Evolutionary conservation across 2,329 filamentous ascomycete species (phyloP).

Genomic region (Colletotrichum eremochloae): DNA sequence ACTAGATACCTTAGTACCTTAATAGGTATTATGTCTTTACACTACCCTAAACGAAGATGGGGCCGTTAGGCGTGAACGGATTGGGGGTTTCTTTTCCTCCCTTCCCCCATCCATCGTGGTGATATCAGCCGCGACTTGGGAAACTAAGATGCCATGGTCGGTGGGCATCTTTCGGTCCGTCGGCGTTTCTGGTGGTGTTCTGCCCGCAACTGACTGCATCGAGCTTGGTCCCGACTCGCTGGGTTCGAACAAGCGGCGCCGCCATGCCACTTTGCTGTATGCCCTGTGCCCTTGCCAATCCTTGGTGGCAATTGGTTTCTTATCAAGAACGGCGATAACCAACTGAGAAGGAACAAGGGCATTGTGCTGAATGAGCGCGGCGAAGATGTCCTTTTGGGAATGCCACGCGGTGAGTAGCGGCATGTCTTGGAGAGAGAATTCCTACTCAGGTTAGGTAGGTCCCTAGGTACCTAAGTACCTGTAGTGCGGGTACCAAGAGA

Average conservation of each 20-base stretch:
- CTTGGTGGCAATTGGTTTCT: not conserved
- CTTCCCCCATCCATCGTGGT: conserved; percentile 16
- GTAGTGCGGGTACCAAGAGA: not conserved
- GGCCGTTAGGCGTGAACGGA: conserved; percentile 28
- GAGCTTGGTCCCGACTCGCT: conserved; percentile 4
- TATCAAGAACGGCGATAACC: conserved; percentile 3
- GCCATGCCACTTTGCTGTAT: not conserved
- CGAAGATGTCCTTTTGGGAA: conserved; percentile 29
- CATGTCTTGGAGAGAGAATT: conserved; percentile 23
- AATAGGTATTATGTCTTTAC: too few species aligned
- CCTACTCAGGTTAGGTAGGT: not conserved
- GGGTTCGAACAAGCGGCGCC: not conserved
- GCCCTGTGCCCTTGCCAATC: not conserved
- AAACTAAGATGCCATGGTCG: conserved; percentile 22
- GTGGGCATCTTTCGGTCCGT: not conserved
- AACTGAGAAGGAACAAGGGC: conserved; percentile 25
- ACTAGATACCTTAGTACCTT: too few species aligned
- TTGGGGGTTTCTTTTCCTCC: conserved; percentile 25
- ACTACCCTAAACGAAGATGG: not conserved
- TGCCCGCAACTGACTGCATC: not conserved
- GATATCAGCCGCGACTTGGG: conserved; percentile 33
- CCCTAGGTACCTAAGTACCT: not conserved
- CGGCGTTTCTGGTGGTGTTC: not conserved
- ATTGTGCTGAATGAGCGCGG: conserved; percentile 27
- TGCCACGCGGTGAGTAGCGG: conserved; percentile 27